These are phyloP conservation scores for Sphagnum contortum DNA, from an alignment of 225 moss, liverwort and hornwort genomes.

Conservation along the genomic window DNA sequence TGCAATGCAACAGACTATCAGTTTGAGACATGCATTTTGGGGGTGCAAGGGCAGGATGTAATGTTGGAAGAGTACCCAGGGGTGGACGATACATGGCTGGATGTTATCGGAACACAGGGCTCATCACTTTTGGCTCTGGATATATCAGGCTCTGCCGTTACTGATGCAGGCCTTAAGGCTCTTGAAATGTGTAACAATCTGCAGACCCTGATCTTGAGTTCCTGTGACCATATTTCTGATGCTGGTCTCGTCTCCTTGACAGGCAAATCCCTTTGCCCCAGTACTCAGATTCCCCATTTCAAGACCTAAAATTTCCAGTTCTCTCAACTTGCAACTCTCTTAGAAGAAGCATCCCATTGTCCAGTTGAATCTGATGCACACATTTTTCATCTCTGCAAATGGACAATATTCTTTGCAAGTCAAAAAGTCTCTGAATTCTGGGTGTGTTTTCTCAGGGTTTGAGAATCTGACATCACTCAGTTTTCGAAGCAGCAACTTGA, in stretches of 20 bases:
- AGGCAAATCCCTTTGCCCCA: slow-evolving; percentile 22
- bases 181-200: slow-evolving; percentile 56
- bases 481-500: slow-evolving; percentile 63
- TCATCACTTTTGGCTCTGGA: slow-evolving; percentile 66
- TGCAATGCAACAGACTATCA: no score
- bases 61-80: slow-evolving; percentile 59
- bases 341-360: no score
- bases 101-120: slow-evolving; percentile 72
- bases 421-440: no score
- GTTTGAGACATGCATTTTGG: neutral
- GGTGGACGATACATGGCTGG: slow-evolving; percentile 77
- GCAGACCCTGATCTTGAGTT: slow-evolving; percentile 54
- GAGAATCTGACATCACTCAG: slow-evolving; percentile 71
- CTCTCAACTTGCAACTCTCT: no score
- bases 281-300: no score
- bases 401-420: no score
- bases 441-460: slow-evolving; percentile 29
- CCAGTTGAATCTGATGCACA: no score
- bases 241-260: slow-evolving; percentile 45
- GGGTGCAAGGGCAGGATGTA: slow-evolving; percentile 39
- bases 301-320: no score
- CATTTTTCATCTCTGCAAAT: no score
- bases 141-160: slow-evolving; percentile 62
- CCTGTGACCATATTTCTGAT: slow-evolving; percentile 60
- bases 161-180: slow-evolving; percentile 50